Percentiles rank a stretch among this genome's conserved stretches.
Conservation (phyloP, 345 rosid species). For the Moringa oleifera region DNA sequence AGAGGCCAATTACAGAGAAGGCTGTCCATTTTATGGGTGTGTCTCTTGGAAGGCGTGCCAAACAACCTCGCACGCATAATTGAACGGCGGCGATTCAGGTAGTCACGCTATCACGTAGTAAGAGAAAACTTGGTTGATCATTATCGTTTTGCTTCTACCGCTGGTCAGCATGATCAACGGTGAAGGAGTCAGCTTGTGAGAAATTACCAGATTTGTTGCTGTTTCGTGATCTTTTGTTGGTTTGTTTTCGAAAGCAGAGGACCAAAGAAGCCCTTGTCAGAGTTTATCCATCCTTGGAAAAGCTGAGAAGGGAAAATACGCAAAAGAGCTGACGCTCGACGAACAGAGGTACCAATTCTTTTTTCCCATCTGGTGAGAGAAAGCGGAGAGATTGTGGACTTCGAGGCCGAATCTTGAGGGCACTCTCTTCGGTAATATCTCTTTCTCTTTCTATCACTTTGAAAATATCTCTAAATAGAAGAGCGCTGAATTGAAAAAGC, state of each 20-base stretch:
- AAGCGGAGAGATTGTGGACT: slow-evolving; percentile 18
- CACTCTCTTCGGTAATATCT: slow-evolving; percentile 19
- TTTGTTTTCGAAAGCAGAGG: slow-evolving; percentile 30
- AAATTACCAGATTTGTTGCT: too few relatives aligned
- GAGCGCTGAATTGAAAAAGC: too few relatives aligned
- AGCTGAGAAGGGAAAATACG: background rate
- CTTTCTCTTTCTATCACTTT: too few relatives aligned
- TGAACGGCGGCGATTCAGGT: too few relatives aligned
- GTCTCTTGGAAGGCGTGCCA: too few relatives aligned
- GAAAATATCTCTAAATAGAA: too few relatives aligned
- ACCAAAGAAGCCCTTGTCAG: slow-evolving; percentile 69
- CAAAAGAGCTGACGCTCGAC: background rate
- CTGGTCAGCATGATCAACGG: background rate
- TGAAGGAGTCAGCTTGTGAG: background rate
- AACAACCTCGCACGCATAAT: too few relatives aligned
- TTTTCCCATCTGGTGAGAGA: background rate
- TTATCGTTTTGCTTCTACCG: background rate
- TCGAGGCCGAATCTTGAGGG: slow-evolving; percentile 36
- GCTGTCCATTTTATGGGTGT: too few relatives aligned
- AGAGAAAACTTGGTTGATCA: background rate
- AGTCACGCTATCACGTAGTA: background rate
- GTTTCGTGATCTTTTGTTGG: slow-evolving; percentile 22
- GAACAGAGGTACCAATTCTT: background rate
- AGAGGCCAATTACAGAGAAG: too few relatives aligned
- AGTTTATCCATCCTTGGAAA: slow-evolving; percentile 25